Base-by-base conservation (phyloP, 257 asterid species). In the Scutellaria minor region DNA sequence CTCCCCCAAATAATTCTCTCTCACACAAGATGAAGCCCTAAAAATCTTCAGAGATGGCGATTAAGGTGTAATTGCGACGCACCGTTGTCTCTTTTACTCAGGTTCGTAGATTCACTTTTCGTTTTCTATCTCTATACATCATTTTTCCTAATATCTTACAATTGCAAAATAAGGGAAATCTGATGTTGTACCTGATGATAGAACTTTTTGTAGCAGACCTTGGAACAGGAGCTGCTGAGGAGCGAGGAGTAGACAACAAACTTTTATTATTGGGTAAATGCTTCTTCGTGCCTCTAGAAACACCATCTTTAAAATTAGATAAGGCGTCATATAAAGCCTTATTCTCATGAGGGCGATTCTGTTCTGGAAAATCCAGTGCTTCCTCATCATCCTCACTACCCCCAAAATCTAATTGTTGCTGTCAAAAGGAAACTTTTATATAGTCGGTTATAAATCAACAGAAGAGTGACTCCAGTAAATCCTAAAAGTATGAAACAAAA, bases 321-420 rank as follows among this genome's bases (percentile, higher is more conserved):
- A 4, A 31, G 37, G 37, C 37, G 4, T 31, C 37, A 2, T 31
- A 77, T 64, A 73, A 76, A 52, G 85, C 70, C 79, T 80, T 78
- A 75, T 78, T 83, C 76, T 78, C 88, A 59, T 45, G 81, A 41
- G 57, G 77, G 61, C 37, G 48, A 59, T 76, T 80, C 82, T 77
- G 85, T 81, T 79, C 83, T 44, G 74, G 66, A 79, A 31, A 73
- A 54, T 73, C 66, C 66, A 83, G 50, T 53, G 82, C 77, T 61
- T 77, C 90, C 74, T 83, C 93, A 50, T 83, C 87, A 71, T 81
- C 81, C 58, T 92, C 90, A 66, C 88, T 80, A 77, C 84, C 93
- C 62, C 75, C 93, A 80, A 83, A 85, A 68, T 86, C 91, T 82
- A 93, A 74, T 31, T 75, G 81, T 73, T 83, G 87, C 98, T 88